phyloP scores from a whole-genome alignment of 2,329 filamentous ascomycete genomes.

The Talaromyces sp. region DNA sequence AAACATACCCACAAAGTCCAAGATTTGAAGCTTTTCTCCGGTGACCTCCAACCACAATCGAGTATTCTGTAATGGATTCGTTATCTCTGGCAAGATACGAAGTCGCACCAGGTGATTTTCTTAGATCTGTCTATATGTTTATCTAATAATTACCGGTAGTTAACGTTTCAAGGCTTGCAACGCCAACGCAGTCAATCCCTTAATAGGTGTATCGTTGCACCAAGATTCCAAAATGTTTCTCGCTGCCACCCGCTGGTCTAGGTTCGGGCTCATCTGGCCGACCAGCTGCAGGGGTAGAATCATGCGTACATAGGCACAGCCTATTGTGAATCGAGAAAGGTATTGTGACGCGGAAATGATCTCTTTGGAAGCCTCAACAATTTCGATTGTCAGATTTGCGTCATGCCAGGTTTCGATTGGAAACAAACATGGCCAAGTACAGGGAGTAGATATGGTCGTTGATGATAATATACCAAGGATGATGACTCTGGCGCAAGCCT shows the following conservation, averaged over 20 bases:
- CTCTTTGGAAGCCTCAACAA: background rate
- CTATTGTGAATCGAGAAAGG: constrained; percentile 7
- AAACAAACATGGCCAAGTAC: background rate
- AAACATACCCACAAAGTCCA: background rate
- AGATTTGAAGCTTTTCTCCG: background rate
- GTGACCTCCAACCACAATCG: background rate
- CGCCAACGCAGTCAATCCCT: constrained; percentile 1
- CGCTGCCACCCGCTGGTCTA: background rate
- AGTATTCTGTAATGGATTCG: background rate
- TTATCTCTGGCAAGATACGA: background rate
- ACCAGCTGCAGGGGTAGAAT: constrained; percentile 11
- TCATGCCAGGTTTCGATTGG: background rate
- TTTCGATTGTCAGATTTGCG: background rate
- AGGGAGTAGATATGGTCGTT: background rate
- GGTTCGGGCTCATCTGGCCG: constrained; percentile 4
- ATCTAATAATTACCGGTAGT: background rate
- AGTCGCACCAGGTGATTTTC: no score
- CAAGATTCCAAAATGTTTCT: constrained; percentile 4
- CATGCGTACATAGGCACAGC: constrained; percentile 12
- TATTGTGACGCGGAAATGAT: constrained; percentile 7
- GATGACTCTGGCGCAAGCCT: constrained; percentile 1
- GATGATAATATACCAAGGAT: constrained; percentile 1
- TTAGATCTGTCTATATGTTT: background rate
- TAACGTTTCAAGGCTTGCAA: background rate
- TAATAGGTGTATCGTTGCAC: constrained; percentile 6